phyloP scores from a whole-genome alignment of 139 green algal genomes.

The Chlorella ohadii region DNA sequence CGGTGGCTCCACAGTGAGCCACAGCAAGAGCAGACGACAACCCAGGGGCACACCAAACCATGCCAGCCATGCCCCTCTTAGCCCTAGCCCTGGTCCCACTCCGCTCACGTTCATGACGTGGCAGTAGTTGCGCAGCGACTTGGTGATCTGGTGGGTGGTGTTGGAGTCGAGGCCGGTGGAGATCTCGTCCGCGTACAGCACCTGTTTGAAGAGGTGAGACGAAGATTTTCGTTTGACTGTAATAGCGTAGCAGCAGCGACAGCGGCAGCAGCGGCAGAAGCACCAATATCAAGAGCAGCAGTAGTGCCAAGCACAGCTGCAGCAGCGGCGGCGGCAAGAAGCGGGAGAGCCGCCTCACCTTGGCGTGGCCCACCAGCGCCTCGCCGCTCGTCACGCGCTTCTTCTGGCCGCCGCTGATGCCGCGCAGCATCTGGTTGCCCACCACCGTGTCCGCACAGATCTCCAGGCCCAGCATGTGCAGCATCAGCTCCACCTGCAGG shows the following conservation, averaged over 20 bases:
- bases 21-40: too few species aligned
- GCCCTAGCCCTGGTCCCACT: neutral
- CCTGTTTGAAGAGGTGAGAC: too few species aligned
- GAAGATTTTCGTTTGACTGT: too few species aligned
- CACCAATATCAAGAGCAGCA: too few species aligned
- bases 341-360: neutral
- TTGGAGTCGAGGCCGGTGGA: slow-evolving; percentile 65
- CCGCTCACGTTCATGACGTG: slow-evolving; percentile 38
- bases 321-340: too few species aligned
- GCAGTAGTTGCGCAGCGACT: slow-evolving; percentile 47
- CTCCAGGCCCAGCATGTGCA: slow-evolving; percentile 57
- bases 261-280: too few species aligned
- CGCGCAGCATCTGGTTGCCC: slow-evolving; percentile 65
- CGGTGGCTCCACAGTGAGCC: neutral
- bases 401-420: slow-evolving; percentile 61
- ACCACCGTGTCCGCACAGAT: slow-evolving; percentile 37
- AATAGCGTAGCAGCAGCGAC: too few species aligned
- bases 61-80: neutral
- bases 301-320: too few species aligned
- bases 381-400: slow-evolving; percentile 69
- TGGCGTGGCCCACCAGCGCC: slow-evolving; percentile 59
- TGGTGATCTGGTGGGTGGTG: slow-evolving; percentile 57
- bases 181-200: slow-evolving; percentile 66
- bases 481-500: slow-evolving; percentile 55
- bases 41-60: too few species aligned